Evolutionary conservation across 139 green algal genomes (phyloP), one percentile per base, ranked within the genome.

Genomic region (Dunaliella sp.): DNA sequence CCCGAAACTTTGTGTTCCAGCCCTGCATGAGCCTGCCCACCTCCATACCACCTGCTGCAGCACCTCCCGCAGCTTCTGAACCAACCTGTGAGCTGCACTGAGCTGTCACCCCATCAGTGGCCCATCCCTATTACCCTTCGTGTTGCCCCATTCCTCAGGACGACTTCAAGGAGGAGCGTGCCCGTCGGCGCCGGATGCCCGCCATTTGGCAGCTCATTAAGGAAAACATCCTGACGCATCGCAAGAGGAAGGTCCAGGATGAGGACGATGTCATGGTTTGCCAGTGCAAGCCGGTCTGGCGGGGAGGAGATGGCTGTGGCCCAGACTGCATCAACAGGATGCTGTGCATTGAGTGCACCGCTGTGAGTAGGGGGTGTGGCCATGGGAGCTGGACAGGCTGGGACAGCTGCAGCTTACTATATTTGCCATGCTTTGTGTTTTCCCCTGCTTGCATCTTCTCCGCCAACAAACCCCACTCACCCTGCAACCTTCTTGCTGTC

Each of bases 191-290:
- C 76, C 87, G 84, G 48, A 93, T 93, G 26, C 96, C 95, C 7
- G 91, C 93, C 0, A 91, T 98, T 0, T 97, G 95, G 95, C 96
- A 98, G 91, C 89, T 95, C 24, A 86, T 98, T 36, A 82, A 76
- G 28, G 88, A 91, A 36, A 98, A 98, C 88, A 86, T 96, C 37
- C 96, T 95, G 88, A 94, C 90, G 26, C 93, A 98, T 87, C 85
- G 95, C 0, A 89, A 92, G 85, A 90, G 90, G 1, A 98, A 96
- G 35, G 48, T 87, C 33, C 90, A 96, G 89, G 91, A 98, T 38
- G 96, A 98, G 83, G 96, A 98, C 79, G 96, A 98, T 85, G 94
- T 98, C 88, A 98, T 98, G 95, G 93, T 98, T 28, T 99, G 97
- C 92, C 89, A 96, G 75, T 99, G 97, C 92, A 90, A 92, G 58